Conservation (phyloP, 768 basidiomycete genomes). For the Termitomyces bulborhizus region DNA sequence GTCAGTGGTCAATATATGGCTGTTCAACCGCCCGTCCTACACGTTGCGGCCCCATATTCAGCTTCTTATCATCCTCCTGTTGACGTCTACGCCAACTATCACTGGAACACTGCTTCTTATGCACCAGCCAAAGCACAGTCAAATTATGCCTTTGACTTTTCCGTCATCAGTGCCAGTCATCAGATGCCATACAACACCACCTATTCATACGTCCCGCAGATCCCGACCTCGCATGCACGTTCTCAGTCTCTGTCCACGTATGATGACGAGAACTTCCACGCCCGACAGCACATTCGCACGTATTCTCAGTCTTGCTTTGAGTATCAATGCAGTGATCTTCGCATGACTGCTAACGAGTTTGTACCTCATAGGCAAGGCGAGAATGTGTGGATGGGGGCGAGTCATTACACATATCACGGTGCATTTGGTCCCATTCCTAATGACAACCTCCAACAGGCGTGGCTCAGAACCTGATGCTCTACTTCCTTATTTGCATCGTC, state of each 20-base stretch:
- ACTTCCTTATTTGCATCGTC: conserved; percentile 4
- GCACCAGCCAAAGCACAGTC: conserved; percentile 31
- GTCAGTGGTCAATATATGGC: conserved; percentile 57
- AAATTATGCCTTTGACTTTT: conserved; percentile 32
- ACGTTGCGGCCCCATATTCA: conserved; percentile 31
- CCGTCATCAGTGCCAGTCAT: conserved; percentile 24
- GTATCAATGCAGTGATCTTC: conserved; percentile 41
- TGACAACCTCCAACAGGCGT: conserved; percentile 41
- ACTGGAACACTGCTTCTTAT: conserved; percentile 33
- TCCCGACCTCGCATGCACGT: conserved; percentile 41
- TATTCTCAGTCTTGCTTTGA: conserved; percentile 57
- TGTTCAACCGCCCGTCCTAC: conserved; percentile 44
- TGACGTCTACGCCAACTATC: conserved; percentile 29
- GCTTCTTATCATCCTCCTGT: conserved; percentile 25
- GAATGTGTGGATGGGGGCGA: conserved; percentile 36
- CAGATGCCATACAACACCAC: conserved; percentile 27
- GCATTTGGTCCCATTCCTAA: conserved; percentile 36
- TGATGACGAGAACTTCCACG: conserved; percentile 40
- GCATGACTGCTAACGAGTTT: conserved; percentile 36
- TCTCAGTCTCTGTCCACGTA: conserved; percentile 53
- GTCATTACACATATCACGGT: conserved; percentile 34
- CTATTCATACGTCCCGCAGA: conserved; percentile 30
- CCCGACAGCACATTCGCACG: conserved; percentile 48
- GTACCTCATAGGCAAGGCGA: conserved; percentile 29
- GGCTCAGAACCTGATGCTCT: conserved; percentile 40